Conservation (phyloP, 495 filamentous ascomycete genomes). For the Annulohypoxylon stygium region DNA sequence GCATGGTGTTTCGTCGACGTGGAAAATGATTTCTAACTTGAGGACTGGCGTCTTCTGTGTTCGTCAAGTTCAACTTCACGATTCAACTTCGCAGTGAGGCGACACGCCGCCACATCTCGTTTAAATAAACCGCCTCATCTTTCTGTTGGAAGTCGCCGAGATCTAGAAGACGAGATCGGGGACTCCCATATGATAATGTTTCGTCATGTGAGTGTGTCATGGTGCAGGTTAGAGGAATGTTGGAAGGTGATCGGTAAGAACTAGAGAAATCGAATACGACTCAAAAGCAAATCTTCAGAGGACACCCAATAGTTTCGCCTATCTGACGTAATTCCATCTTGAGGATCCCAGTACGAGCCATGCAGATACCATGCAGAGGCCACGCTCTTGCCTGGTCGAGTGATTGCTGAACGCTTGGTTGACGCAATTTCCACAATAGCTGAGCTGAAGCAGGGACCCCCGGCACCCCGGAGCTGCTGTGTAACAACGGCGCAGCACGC, state of each 20-base stretch:
- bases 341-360: background rate
- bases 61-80: background rate
- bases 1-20: conserved; percentile 23
- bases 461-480: background rate
- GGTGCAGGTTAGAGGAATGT: background rate
- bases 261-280: conserved; percentile 8
- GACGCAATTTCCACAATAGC: background rate
- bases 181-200: background rate
- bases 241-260: conserved; percentile 2
- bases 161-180: background rate
- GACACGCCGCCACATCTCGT: background rate
- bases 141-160: background rate
- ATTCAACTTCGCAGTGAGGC: background rate
- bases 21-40: background rate
- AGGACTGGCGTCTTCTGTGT: background rate
- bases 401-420: background rate
- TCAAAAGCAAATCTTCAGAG: background rate
- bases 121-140: background rate
- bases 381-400: background rate
- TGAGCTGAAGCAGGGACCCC: background rate
- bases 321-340: conserved; percentile 3
- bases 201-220: conserved; percentile 7
- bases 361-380: background rate
- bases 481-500: conserved; percentile 1
- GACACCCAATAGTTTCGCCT: background rate